Conservation (phyloP, 169 alveolate species). For the Plasmodium yoelii region DNA sequence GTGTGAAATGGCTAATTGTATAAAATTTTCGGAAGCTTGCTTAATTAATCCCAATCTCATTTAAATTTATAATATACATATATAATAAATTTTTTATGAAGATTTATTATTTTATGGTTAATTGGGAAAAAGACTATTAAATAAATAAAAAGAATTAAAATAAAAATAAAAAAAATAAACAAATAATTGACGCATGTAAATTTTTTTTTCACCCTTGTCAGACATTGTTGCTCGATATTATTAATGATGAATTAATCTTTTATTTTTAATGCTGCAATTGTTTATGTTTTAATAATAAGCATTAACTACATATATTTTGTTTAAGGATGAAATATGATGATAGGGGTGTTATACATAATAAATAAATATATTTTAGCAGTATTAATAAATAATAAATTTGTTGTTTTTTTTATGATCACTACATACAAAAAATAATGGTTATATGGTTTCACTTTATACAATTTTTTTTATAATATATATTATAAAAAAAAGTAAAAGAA, state of each 20-base stretch:
- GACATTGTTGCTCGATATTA: background rate
- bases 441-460: background rate
- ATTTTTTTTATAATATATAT: slow-evolving; percentile 9
- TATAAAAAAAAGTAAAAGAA: slow-evolving; percentile 7
- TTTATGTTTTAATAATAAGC: background rate
- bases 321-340: too few relatives aligned
- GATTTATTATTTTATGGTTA: too few relatives aligned
- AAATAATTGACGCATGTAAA: background rate
- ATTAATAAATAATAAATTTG: background rate
- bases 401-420: background rate
- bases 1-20: too few relatives aligned
- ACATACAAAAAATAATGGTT: background rate
- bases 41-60: too few relatives aligned
- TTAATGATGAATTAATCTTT: slow-evolving; percentile 1
- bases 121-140: too few relatives aligned
- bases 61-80: too few relatives aligned
- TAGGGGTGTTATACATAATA: background rate
- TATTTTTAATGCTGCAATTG: slow-evolving; percentile 1
- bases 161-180: too few relatives aligned
- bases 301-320: too few relatives aligned
- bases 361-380: background rate
- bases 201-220: background rate
- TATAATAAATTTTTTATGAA: too few relatives aligned
- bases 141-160: too few relatives aligned
- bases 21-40: too few relatives aligned